Conservation (phyloP, 495 filamentous ascomycete genomes). For the Hypoxylon fragiforme region DNA sequence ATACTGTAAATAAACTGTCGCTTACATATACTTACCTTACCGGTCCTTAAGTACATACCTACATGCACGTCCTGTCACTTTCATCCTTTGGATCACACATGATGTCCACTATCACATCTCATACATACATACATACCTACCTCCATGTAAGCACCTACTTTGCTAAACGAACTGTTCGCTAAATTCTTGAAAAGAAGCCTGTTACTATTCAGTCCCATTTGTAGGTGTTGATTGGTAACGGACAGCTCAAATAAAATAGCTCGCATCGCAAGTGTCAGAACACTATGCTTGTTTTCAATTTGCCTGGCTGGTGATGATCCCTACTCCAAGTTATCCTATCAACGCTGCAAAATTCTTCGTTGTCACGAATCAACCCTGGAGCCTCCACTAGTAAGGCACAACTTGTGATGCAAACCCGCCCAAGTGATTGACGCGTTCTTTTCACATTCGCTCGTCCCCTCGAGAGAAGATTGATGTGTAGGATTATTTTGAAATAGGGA, state of each 20-base stretch:
- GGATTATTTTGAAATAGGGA: too few relatives aligned
- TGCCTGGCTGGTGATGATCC: slow-evolving; percentile 19
- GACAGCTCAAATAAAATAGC: not conserved
- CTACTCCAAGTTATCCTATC: not conserved
- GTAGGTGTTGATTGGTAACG: slow-evolving; percentile 4
- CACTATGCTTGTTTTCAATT: not conserved
- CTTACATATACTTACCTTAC: too few relatives aligned
- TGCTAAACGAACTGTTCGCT: not conserved
- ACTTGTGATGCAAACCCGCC: slow-evolving; percentile 2
- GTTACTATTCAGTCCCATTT: too few relatives aligned
- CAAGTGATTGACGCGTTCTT: not conserved
- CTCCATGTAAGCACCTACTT: not conserved
- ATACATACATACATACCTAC: not conserved
- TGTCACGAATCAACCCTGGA: slow-evolving; percentile 15
- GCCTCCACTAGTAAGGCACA: slow-evolving; percentile 6
- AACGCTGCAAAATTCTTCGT: slow-evolving; percentile 4
- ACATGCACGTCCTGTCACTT: too few relatives aligned
- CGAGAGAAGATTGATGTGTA: not conserved
- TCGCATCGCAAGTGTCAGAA: slow-evolving; percentile 14
- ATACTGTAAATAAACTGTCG: too few relatives aligned
- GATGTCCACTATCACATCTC: too few relatives aligned
- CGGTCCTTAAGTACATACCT: not conserved
- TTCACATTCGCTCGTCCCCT: slow-evolving; percentile 7
- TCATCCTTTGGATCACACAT: too few relatives aligned
- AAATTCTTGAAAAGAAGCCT: too few relatives aligned